Evolutionary conservation across 192 early-diverging fungal species (phyloP).

Genomic region (Diversispora eburnea): DNA sequence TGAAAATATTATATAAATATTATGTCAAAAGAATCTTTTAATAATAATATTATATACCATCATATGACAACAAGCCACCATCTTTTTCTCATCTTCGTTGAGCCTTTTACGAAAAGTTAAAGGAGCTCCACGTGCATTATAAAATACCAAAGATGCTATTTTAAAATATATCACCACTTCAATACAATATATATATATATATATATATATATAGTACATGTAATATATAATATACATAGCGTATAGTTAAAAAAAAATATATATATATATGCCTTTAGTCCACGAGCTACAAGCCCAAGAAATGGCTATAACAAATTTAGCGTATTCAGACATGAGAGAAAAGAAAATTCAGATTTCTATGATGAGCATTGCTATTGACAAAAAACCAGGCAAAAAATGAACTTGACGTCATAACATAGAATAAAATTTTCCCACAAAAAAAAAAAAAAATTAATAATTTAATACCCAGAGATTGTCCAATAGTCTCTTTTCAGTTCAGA

Average conservation of each 20-base stretch:
- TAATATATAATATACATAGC: neutral
- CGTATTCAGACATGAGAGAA: neutral
- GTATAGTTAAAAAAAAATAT: neutral
- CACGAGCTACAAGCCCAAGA: conserved; percentile 22
- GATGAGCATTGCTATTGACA: no score
- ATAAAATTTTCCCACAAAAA: no score
- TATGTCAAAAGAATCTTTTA: neutral
- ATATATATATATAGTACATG: neutral
- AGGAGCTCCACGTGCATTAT: conserved; percentile 4
- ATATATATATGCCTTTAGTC: conserved; percentile 19
- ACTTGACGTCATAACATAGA: no score
- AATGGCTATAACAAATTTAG: conserved; percentile 18
- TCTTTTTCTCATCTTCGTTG: conserved; percentile 22
- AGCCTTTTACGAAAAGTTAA: conserved; percentile 22
- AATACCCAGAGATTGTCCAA: no score
- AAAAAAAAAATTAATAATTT: no score
- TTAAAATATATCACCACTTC: neutral
- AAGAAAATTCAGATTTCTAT: neutral
- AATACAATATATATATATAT: neutral
- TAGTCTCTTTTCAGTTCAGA: no score
- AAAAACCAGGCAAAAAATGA: no score
- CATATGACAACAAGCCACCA: conserved; percentile 17
- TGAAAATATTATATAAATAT: neutral
- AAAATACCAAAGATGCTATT: conserved; percentile 20
- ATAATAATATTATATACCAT: neutral